Evolutionary conservation across 179 eudicot species (phyloP), one percentile per base, ranked within the genome.

Genomic region (Spergularia azorica): DNA sequence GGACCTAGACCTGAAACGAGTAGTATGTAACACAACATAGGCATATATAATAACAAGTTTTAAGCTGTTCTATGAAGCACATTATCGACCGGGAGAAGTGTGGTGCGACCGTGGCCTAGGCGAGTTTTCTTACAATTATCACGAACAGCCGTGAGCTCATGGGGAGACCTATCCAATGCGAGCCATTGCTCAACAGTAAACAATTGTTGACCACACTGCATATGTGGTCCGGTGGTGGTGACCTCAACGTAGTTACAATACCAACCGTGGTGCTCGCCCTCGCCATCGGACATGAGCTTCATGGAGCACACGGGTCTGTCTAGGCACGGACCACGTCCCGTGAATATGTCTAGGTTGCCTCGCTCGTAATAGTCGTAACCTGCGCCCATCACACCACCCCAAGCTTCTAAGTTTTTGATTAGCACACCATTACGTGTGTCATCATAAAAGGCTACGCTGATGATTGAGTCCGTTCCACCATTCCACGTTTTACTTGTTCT

Each of bases 211-310:
- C 76, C 61, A 75, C 97, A 95, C 15, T 69, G 32, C 4, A n/a
- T 6, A 65, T 91, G 95, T 60, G 86, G 88, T 18, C 97, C 95
- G 0, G 97, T 89, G 13, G 88, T 60, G 9, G 97, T 95, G 11
- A 95, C 90, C 85, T 95, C 98, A 11, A 95, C 95, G 76, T 92
- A 92, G 86, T 95, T 91, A 74, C 90, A 86, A 83, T 91, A 95
- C 98, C 98, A 95, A 2, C 93, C 92, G 67, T 86, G 96, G 82
- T 82, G 80, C 1, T 76, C 15, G 0, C 91, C 96, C 0, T 91
- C 39, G 3, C 97, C 97, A 57, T 95, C 97, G 2, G 97, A 92
- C 1, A 80, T 84, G 14, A 95, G 85, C 77, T 88, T 79, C 86
- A 91, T 79, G 13, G 79, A 67, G 69, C 98, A 95, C 1, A 89